Base-by-base conservation (phyloP, 768 basidiomycete genomes). In the Suillus variegatus region DNA sequence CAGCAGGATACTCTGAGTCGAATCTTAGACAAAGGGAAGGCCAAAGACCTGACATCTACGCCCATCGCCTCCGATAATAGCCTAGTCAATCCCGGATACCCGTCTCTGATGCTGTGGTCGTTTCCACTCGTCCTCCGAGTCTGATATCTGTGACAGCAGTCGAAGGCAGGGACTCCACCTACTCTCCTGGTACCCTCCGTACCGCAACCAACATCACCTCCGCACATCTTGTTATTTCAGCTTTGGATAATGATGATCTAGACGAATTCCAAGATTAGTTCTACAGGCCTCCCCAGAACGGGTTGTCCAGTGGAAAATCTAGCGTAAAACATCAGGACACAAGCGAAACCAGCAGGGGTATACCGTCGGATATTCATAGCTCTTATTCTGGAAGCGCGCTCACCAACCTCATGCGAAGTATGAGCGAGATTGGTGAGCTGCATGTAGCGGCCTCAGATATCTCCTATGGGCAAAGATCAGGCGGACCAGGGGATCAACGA, bases 261-360 rank as follows among this genome's bases (percentile, higher is more conserved):
- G 89, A 91, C n/a, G 81, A 84, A 13, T 93, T 90, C 78, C 85
- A 85, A 44, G 89, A 92, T 70, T 79, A 93, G 9, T 93, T 93
- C 75, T 92, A 89, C 73, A 80, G 79, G 49, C 89, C 89, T 4
- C 64, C 38, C 13, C 35, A 63, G 28, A 0, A 49, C 20, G 51
- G 47, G 14, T 6, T n/a, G 20, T 55, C 54, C 54, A 55, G 54
- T 35, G 54, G 12, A 35, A 55, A 55, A 55, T 64, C 41, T 25
- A 38, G 51, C 7, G 38, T 55, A 14, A 65, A 51, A 40, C n/a
- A 47, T 32, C 60, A 28, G 32, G 71, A 70, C 14, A 25, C 44
- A 5, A 40, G 22, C 22, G 20, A 43, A 52, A n/a, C 32, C 58
- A 35, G 51, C 64, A 70, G 46, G 46, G 74, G 64, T 67, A 68